Evolutionary conservation across 2,329 filamentous ascomycete genomes (phyloP).

Genomic region (Botrytis medusae): DNA sequence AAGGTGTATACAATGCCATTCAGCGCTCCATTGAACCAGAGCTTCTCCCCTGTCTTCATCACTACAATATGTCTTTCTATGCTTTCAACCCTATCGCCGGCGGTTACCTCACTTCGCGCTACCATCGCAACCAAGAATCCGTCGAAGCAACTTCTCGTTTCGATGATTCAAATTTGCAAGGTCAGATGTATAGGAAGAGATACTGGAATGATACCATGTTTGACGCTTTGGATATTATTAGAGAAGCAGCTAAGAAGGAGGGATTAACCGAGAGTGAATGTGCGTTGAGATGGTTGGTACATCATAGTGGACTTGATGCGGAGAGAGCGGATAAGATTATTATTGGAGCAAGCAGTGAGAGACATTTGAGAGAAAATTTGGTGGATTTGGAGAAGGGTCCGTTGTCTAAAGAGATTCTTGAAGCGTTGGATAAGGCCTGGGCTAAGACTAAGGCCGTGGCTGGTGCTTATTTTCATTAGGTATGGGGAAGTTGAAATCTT

Average conservation of each 20-base stretch:
- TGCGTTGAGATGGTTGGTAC: slow-evolving; percentile 70
- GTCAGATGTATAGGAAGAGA: slow-evolving; percentile 51
- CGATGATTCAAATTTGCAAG: slow-evolving; percentile 48
- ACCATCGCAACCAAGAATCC: slow-evolving; percentile 45
- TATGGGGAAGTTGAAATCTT: fast-evolving
- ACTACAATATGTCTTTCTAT: slow-evolving; percentile 61
- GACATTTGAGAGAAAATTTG: slow-evolving; percentile 58
- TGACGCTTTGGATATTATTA: slow-evolving; percentile 65
- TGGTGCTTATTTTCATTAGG: slow-evolving; percentile 12
- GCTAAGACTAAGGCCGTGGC: slow-evolving; percentile 1
- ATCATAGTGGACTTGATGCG: slow-evolving; percentile 63
- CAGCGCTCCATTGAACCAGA: slow-evolving; percentile 59
- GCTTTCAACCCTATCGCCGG: slow-evolving; percentile 60
- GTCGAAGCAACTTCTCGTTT: slow-evolving; percentile 27
- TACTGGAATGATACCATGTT: slow-evolving; percentile 65
- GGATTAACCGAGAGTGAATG: slow-evolving; percentile 69
- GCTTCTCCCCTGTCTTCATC: slow-evolving; percentile 55
- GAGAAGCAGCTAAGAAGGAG: slow-evolving; percentile 65
- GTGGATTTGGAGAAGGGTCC: slow-evolving; percentile 65
- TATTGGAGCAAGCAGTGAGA: slow-evolving; percentile 57
- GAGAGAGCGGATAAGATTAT: slow-evolving; percentile 58
- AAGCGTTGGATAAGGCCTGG: slow-evolving; percentile 16
- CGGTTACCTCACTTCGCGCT: slow-evolving; percentile 46
- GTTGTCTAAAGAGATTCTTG: slow-evolving; percentile 66
- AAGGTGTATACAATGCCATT: slow-evolving; percentile 39